Base-by-base conservation (phyloP, 805 yeast genomes). In the Starmerella vaccinii region DNA sequence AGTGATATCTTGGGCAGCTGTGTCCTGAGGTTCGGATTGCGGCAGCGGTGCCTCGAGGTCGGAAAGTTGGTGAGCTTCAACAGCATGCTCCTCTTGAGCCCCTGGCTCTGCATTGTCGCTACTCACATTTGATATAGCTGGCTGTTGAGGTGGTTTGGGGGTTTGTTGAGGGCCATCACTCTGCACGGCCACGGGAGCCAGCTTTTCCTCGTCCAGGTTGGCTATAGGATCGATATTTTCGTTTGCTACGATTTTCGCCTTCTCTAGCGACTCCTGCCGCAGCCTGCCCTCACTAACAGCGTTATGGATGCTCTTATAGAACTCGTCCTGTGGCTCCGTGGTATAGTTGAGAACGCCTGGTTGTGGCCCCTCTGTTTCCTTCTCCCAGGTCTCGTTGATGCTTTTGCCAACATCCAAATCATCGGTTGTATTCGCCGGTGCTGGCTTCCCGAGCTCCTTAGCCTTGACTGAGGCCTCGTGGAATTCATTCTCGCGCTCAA, bases 291-390 rank as follows among this genome's bases (percentile, higher is more conserved):
- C 42, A 5, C 29, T 9, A 18, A 22, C 34, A 7, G 23, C 38
- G 9, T 38, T 24, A 21, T 21, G 8, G 18, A 47, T 22, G 44
- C 45, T 39, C 38, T 22, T n/a, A 24, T 13, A 47, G 32, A 47
- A 47, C 34, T 41, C 46, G 46, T 47, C 50, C 22, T 40, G 41
- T 12, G 22, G 13, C 15, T 37, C 40, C n/a, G 24, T 22, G n/a
- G 9, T 22, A 10, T 37, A 22, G 34, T 34, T 22, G 22, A 13
- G 19, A 5, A 22, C 22, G 22, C 13, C 35, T n/a, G n/a, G n/a
- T n/a, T n/a, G n/a, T n/a, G n/a, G n/a, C n/a, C 13, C 32, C 13
- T 27, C 32, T 9, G 32, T 27, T 9, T 27, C 12, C 13, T 27
- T 27, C 32, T 27, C 32, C 29, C 10, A 26, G 29, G 29, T 26